Evolutionary conservation across 176 grass and related monocot species (phyloP).

Genomic region (Zoysia pacifica): DNA sequence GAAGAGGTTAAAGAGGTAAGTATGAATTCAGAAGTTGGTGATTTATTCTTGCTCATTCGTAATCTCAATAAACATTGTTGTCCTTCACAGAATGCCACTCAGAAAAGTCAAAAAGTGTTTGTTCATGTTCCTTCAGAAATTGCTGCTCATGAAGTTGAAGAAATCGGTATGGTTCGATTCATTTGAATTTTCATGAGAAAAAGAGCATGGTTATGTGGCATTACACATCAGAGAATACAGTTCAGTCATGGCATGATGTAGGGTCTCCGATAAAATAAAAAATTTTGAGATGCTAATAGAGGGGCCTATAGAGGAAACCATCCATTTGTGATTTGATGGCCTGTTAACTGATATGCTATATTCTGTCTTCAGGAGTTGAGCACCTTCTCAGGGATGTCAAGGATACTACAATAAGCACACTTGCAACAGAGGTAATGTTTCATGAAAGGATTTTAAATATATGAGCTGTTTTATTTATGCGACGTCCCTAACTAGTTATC

Average conservation of each 20-base stretch:
- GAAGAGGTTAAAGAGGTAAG: conserved; percentile 94
- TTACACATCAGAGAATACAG: not conserved
- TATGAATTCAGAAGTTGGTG: conserved; percentile 13
- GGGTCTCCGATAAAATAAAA: not conserved
- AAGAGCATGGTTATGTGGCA: not conserved
- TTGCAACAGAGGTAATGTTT: conserved; percentile 82
- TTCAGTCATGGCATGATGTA: not conserved
- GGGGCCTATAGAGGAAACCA: not conserved
- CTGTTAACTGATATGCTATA: conserved; percentile 14
- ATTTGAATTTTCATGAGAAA: conserved; percentile 16
- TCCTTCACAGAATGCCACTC: conserved; percentile 82
- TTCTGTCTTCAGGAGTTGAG: conserved; percentile 72
- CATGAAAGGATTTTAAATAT: not conserved
- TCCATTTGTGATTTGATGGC: not conserved
- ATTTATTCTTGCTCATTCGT: conserved; percentile 6
- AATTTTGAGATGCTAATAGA: not conserved
- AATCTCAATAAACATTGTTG: conserved; percentile 19
- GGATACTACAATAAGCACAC: conserved; percentile 94
- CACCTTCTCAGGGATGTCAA: conserved; percentile 96
- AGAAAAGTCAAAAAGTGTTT: conserved; percentile 98
- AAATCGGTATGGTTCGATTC: conserved; percentile 67
- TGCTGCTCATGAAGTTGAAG: conserved; percentile 95
- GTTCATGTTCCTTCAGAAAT: conserved; percentile 98
- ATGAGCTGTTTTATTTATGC: conserved; percentile 18
- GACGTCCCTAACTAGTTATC: conserved; percentile 19